These are phyloP conservation scores for Cyclotella cryptica DNA, from an alignment of 108 stramenopile genomes.

Conservation along the genomic window DNA sequence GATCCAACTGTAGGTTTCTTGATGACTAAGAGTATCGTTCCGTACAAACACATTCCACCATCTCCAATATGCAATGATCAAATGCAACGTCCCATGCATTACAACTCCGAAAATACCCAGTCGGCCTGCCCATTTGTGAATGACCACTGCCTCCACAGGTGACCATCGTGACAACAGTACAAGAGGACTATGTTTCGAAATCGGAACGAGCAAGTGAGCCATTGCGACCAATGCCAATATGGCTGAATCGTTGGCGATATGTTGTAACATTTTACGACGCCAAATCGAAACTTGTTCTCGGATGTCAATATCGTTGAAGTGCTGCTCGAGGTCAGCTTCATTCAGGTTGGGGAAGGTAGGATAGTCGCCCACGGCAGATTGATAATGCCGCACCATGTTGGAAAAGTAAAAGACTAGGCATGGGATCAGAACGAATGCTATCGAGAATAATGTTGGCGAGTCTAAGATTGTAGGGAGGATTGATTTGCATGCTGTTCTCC, in stretches of 20 bases:
- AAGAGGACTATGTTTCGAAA: conserved; percentile 54
- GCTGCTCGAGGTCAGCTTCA: background rate
- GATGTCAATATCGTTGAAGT: background rate
- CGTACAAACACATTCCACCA: conserved; percentile 24
- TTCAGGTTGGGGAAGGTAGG: too few relatives aligned
- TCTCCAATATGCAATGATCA: conserved; percentile 35
- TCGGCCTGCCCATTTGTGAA: conserved; percentile 66
- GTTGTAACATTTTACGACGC: background rate
- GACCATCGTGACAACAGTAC: conserved; percentile 52
- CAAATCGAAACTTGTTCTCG: too few relatives aligned
- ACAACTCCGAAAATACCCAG: conserved; percentile 40
- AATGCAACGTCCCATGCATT: conserved; percentile 58
- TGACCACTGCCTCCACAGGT: conserved; percentile 37
- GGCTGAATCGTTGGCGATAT: conserved; percentile 59
- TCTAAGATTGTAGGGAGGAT: background rate
- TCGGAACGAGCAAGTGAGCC: conserved; percentile 54
- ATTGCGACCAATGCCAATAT: conserved; percentile 58
- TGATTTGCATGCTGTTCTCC: too few relatives aligned
- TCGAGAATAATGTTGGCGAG: background rate
- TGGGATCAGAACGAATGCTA: background rate
- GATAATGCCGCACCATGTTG: background rate
- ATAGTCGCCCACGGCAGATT: too few relatives aligned
- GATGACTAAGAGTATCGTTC: conserved; percentile 15
- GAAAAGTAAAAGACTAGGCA: background rate
- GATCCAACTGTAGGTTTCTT: too few relatives aligned